These are phyloP conservation scores for Cornus florida DNA, from an alignment of 148 eudicot genomes.

Conservation along the genomic window DNA sequence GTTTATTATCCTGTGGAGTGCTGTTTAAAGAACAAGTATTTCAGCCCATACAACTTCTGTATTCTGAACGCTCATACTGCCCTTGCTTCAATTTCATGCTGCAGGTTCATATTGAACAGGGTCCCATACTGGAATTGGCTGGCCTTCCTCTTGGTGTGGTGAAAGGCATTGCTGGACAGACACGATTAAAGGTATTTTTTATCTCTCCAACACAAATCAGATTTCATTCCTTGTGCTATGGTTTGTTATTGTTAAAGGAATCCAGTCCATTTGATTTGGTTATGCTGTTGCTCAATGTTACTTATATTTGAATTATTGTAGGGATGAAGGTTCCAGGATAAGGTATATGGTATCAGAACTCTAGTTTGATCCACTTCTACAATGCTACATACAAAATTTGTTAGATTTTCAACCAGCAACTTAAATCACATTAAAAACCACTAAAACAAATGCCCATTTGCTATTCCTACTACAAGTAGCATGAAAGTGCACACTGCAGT, in stretches of 20 bases:
- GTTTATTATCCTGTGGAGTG: neutral
- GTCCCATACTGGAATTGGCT: constrained; percentile 81
- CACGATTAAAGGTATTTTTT: constrained; percentile 68
- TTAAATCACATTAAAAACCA: neutral
- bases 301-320: neutral
- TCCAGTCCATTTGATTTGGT: neutral
- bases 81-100: constrained; percentile 1
- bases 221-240: neutral
- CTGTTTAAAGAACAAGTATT: neutral
- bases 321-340: neutral
- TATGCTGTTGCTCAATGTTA: neutral
- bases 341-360: neutral
- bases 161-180: constrained; percentile 97
- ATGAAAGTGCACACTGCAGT: neutral
- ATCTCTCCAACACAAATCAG: neutral
- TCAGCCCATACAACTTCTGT: neutral
- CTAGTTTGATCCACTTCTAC: neutral
- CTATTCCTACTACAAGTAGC: neutral
- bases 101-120: constrained; percentile 98
- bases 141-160: constrained; percentile 95
- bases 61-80: neutral
- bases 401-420: neutral
- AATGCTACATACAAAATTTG: too few relatives aligned
- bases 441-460: neutral
- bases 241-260: neutral